These are phyloP conservation scores for Auriscalpium microsporum DNA, from an alignment of 768 basidiomycete species.

Conservation along the genomic window DNA sequence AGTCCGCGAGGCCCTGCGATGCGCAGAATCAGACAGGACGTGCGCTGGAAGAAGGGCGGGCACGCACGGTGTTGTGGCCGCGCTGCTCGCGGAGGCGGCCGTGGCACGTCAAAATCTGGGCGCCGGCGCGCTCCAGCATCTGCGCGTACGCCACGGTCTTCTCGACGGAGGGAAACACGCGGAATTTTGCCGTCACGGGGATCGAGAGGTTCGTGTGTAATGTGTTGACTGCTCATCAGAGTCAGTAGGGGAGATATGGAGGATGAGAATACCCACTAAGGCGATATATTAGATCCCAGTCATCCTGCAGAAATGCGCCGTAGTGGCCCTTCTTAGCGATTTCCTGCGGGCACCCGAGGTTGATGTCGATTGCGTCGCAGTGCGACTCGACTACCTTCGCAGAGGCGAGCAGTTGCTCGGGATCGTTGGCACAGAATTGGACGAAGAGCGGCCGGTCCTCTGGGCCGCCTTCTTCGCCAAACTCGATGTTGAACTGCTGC, in stretches of 20 bases:
- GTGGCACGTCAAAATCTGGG: constrained; percentile 91
- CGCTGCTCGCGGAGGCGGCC: constrained; percentile 89
- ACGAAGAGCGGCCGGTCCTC: constrained; percentile 81
- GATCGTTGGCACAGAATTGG: constrained; percentile 92
- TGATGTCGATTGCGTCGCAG: constrained; percentile 93
- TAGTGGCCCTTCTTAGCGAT: constrained; percentile 85
- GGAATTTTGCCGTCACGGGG: constrained; percentile 97
- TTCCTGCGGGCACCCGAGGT: constrained; percentile 91
- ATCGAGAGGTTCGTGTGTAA: constrained; percentile 76
- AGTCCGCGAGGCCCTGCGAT: constrained; percentile 74
- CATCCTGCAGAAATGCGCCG: constrained; percentile 88
- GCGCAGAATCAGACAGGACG: background rate
- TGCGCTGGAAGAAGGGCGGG: background rate
- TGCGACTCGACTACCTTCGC: constrained; percentile 68
- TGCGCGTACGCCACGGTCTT: constrained; percentile 91
- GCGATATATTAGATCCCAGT: constrained; percentile 82
- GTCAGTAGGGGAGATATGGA: background rate
- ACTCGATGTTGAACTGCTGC: constrained; percentile 56
- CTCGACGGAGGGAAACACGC: constrained; percentile 77
- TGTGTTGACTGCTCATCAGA: constrained; percentile 55
- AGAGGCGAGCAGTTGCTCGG: constrained; percentile 65
- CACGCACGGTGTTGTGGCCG: constrained; percentile 66
- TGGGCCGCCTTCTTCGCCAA: constrained; percentile 76
- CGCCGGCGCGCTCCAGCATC: constrained; percentile 93
- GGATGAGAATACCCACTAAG: constrained; percentile 45